phyloP scores from a whole-genome alignment of 192 early-diverging fungal genomes.

The Phycomyces blakesleeanus region DNA sequence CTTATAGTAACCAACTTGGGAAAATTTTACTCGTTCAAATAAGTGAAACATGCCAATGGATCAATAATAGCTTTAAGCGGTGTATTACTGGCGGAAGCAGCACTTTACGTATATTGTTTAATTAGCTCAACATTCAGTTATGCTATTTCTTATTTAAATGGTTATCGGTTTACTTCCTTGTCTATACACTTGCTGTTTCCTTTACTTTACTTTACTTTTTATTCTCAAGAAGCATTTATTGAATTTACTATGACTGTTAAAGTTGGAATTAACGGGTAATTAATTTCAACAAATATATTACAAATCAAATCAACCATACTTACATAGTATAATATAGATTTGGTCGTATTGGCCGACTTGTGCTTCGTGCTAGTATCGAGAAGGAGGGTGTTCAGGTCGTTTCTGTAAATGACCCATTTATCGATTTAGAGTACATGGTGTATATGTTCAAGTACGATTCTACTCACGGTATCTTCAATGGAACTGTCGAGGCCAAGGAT shows the following conservation, averaged over 20 bases:
- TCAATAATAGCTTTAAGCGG: too few relatives aligned
- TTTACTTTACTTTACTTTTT: too few relatives aligned
- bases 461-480: conserved; percentile 63
- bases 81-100: too few relatives aligned
- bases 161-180: too few relatives aligned
- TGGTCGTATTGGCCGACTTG: conserved; percentile 97
- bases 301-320: background rate
- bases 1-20: too few relatives aligned
- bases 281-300: background rate
- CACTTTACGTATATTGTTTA: too few relatives aligned
- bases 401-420: conserved; percentile 96
- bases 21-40: too few relatives aligned
- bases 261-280: conserved; percentile 16
- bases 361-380: conserved; percentile 82
- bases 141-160: too few relatives aligned
- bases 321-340: conserved; percentile 50
- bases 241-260: conserved; percentile 2
- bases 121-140: too few relatives aligned
- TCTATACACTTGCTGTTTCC: too few relatives aligned
- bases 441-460: conserved; percentile 54
- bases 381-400: conserved; percentile 75
- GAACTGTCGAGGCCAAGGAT: conserved; percentile 66
- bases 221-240: too few relatives aligned
- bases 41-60: too few relatives aligned
- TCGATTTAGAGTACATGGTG: conserved; percentile 93